A percentile compares a stretch with the other conserved stretches of the same genome.
These are phyloP conservation scores for Aspergillus piperis DNA, from an alignment of 2,329 filamentous ascomycete genomes.

Conservation along the genomic window DNA sequence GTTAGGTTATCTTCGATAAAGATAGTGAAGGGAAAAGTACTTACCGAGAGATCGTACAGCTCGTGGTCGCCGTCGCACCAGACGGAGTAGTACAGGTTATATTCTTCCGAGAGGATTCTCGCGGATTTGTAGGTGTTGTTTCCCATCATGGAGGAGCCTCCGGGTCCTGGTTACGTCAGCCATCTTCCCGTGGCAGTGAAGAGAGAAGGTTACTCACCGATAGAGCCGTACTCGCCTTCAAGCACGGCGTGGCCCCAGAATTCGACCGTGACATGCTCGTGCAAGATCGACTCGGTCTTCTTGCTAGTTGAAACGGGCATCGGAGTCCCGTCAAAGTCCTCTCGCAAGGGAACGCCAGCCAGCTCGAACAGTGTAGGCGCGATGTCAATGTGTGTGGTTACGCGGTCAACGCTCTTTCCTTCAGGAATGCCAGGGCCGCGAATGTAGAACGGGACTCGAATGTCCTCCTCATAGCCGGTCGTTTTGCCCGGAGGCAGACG, in stretches of 20 bases:
- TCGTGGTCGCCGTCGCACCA: constrained; percentile 47
- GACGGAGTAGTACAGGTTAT: constrained; percentile 45
- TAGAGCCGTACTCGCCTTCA: constrained; percentile 1
- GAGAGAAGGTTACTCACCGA: background rate
- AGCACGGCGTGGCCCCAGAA: constrained; percentile 51
- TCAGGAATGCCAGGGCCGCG: constrained; percentile 58
- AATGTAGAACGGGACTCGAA: constrained; percentile 61
- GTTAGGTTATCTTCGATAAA: background rate
- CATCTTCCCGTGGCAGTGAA: too few relatives aligned
- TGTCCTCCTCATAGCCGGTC: constrained; percentile 61
- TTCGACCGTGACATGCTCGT: constrained; percentile 61
- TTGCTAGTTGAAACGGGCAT: constrained; percentile 43
- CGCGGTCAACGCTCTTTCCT: constrained; percentile 46
- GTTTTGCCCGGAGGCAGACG: constrained; percentile 60
- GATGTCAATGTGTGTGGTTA: constrained; percentile 65
- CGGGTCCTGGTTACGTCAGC: background rate
- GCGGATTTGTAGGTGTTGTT: constrained; percentile 47
- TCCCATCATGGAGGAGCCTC: constrained; percentile 12
- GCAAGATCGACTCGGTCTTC: constrained; percentile 24
- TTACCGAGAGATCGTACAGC: constrained; percentile 40
- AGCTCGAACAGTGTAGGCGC: constrained; percentile 60
- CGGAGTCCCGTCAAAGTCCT: constrained; percentile 59
- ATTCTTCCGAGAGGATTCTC: constrained; percentile 37
- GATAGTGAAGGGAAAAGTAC: background rate
- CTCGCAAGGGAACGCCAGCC: constrained; percentile 42